Conservation (phyloP, 257 asterid species). For the Nicotiana sylvestris region DNA sequence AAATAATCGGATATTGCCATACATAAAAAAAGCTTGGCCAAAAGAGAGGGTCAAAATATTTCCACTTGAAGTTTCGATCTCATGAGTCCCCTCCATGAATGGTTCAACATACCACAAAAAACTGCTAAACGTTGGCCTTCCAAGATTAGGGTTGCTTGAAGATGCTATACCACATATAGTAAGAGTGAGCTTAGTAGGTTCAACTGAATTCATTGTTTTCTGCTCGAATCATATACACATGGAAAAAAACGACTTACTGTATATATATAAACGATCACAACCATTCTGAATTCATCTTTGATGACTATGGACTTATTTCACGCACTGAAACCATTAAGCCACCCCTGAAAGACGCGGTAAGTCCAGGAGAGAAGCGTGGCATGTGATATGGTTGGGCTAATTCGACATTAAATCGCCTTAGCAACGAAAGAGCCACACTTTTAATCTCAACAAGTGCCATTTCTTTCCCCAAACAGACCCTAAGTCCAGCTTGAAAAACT, state of each 20-base stretch:
- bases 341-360: slow-evolving; percentile 58
- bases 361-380: slow-evolving; percentile 69
- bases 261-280: background rate
- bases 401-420: slow-evolving; percentile 42
- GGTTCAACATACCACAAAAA: background rate
- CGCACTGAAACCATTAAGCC: slow-evolving; percentile 49
- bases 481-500: slow-evolving; percentile 41
- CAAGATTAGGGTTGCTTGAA: background rate
- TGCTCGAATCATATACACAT: background rate
- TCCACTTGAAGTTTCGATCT: no score
- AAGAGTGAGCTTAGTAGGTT: background rate
- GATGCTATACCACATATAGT: background rate
- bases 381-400: slow-evolving; percentile 21
- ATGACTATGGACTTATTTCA: slow-evolving; percentile 9
- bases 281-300: background rate
- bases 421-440: slow-evolving; percentile 44
- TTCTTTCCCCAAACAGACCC: slow-evolving; percentile 48
- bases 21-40: background rate
- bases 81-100: background rate
- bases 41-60: background rate
- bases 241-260: no score
- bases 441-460: slow-evolving; percentile 49
- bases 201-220: background rate
- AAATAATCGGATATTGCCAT: background rate
- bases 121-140: background rate